These are phyloP conservation scores for Eudorina sp. DNA, from an alignment of 139 green algal species.

Conservation along the genomic window DNA sequence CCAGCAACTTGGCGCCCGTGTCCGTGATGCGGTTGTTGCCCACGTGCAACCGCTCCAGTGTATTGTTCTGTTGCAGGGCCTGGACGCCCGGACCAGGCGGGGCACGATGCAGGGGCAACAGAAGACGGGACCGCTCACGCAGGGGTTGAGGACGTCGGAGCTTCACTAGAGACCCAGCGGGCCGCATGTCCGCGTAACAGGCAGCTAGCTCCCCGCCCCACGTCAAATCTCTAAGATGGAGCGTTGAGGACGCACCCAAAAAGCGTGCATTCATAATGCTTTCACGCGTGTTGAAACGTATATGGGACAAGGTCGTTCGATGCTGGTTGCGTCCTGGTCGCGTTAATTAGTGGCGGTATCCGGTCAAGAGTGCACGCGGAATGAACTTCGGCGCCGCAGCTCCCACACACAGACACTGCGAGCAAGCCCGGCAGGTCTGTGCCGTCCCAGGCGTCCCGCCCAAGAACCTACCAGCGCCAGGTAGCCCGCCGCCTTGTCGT, in stretches of 20 bases:
- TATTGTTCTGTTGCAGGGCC: conserved; percentile 42
- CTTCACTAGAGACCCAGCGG: background rate
- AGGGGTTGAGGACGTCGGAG: too few relatives aligned
- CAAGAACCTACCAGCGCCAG: conserved; percentile 18
- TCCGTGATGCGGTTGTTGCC: conserved; percentile 63
- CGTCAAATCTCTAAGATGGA: background rate
- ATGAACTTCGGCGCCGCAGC: too few relatives aligned
- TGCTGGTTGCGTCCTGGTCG: too few relatives aligned
- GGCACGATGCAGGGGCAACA: background rate
- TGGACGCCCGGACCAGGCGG: background rate
- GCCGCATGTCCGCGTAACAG: background rate
- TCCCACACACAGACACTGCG: too few relatives aligned
- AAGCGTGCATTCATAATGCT: background rate
- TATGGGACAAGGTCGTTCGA: too few relatives aligned
- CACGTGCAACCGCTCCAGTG: conserved; percentile 48
- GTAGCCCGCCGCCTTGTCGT: conserved; percentile 52
- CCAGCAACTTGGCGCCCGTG: conserved; percentile 53
- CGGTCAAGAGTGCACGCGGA: too few relatives aligned
- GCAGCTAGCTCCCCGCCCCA: too few relatives aligned
- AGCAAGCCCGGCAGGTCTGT: too few relatives aligned
- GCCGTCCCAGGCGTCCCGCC: background rate
- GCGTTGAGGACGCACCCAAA: background rate
- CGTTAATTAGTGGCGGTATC: too few relatives aligned
- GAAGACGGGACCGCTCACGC: too few relatives aligned
- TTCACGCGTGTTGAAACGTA: too few relatives aligned